Evolutionary conservation across 2,329 filamentous ascomycete genomes (phyloP).

Genomic region (Plectosphaerella sp.): DNA sequence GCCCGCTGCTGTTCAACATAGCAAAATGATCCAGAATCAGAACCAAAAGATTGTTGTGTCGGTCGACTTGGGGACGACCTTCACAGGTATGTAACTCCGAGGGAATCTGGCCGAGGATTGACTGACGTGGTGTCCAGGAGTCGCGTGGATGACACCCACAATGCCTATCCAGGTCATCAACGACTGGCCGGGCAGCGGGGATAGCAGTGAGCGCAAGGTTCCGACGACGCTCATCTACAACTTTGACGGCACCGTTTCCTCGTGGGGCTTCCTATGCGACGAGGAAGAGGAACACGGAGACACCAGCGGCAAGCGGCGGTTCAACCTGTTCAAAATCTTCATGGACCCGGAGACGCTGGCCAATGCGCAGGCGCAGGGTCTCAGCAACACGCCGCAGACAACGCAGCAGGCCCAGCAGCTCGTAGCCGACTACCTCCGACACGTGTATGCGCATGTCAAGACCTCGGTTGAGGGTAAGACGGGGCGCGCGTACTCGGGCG

Average conservation of each 20-base stretch:
- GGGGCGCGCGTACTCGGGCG: constrained; percentile 26
- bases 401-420: constrained; percentile 39
- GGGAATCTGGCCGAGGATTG: background rate
- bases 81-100: constrained; percentile 4
- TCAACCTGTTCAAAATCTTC: constrained; percentile 54
- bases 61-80: background rate
- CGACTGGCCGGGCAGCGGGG: constrained; percentile 50
- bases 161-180: constrained; percentile 40
- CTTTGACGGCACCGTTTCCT: constrained; percentile 32
- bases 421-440: constrained; percentile 42
- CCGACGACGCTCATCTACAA: constrained; percentile 47
- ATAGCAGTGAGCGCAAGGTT: constrained; percentile 50
- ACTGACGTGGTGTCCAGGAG: background rate
- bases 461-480: constrained; percentile 35
- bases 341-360: constrained; percentile 40
- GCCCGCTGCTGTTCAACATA: background rate
- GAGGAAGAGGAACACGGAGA: constrained; percentile 36
- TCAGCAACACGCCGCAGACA: constrained; percentile 34
- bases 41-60: background rate
- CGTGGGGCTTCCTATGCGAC: constrained; percentile 50
- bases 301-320: constrained; percentile 21
- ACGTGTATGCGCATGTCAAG: constrained; percentile 45
- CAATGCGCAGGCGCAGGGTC: constrained; percentile 35
- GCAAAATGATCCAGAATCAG: background rate
- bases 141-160: constrained; percentile 4